Percentiles rank a stretch among this genome's conserved stretches.
Conservation (phyloP, 495 filamentous ascomycete species). For the Penicillium paxilli region DNA sequence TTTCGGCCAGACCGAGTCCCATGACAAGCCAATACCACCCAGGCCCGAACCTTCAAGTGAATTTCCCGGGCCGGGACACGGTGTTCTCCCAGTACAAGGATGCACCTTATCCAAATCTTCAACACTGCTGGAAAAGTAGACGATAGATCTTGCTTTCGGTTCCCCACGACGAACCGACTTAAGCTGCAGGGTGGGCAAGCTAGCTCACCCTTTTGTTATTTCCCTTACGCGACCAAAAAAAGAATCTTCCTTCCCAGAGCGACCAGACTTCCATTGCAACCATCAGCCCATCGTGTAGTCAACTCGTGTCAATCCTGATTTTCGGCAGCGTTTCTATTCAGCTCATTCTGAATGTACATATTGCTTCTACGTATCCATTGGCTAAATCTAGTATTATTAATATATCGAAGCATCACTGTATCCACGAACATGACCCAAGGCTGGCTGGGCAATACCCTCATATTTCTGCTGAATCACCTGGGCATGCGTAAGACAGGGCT, state of each 20-base stretch:
- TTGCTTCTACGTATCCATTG: background rate
- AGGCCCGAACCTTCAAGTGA: conserved; percentile 1
- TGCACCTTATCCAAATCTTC: conserved; percentile 24
- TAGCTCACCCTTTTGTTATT: conserved; percentile 6
- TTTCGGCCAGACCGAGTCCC: conserved; percentile 7
- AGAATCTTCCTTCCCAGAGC: conserved; percentile 21
- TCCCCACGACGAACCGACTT: background rate
- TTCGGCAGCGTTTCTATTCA: background rate
- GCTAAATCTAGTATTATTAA: background rate
- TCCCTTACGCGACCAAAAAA: conserved; percentile 28
- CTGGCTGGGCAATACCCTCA: too few relatives aligned
- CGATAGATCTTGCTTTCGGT: conserved; percentile 17
- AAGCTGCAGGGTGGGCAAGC: background rate
- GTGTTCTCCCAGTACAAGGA: conserved; percentile 16
- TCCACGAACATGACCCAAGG: too few relatives aligned
- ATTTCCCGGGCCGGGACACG: background rate
- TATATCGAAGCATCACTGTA: background rate
- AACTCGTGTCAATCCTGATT: background rate
- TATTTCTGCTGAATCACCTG: too few relatives aligned
- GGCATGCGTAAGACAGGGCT: too few relatives aligned
- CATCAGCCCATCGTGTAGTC: background rate
- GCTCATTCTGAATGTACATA: background rate
- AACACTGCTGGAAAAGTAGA: conserved; percentile 32
- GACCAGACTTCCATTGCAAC: conserved; percentile 11
- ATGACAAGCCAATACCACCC: conserved; percentile 1